These are phyloP conservation scores for Nakaseomyces nivariensis DNA, from an alignment of 1,139 yeast genomes.

Conservation along the genomic window DNA sequence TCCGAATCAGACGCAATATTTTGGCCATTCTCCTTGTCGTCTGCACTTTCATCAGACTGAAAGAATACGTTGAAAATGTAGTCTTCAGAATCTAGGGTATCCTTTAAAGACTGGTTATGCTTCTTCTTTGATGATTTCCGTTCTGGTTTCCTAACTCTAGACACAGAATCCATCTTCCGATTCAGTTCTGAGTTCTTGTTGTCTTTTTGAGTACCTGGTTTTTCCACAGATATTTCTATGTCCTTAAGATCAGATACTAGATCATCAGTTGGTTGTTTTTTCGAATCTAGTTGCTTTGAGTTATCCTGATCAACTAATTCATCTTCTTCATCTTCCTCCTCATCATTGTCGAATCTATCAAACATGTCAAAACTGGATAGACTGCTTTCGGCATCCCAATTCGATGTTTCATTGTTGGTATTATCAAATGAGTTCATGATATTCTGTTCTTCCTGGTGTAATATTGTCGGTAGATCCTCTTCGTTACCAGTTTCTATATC, in stretches of 20 bases:
- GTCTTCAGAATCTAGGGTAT: slow-evolving; percentile 20
- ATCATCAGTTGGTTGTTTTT: slow-evolving; percentile 11
- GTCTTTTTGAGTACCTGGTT: slow-evolving; percentile 30
- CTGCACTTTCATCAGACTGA: slow-evolving; percentile 26
- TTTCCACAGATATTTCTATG: slow-evolving; percentile 10
- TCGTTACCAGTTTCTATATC: slow-evolving; percentile 35
- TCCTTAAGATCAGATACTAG: slow-evolving; percentile 20
- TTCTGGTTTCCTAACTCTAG: slow-evolving; percentile 20
- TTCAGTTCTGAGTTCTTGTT: slow-evolving; percentile 24
- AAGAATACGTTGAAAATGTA: slow-evolving; percentile 28
- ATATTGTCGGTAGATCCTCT: slow-evolving; percentile 43
- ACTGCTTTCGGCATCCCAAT: slow-evolving; percentile 6
- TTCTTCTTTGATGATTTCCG: not conserved
- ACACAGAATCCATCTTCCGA: slow-evolving; percentile 15
- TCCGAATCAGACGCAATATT: not conserved
- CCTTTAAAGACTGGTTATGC: slow-evolving; percentile 20
- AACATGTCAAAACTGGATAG: slow-evolving; percentile 5
- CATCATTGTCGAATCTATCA: slow-evolving; percentile 16
- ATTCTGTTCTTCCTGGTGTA: slow-evolving; percentile 40
- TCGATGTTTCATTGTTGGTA: slow-evolving; percentile 2
- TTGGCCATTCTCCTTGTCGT: slow-evolving; percentile 15
- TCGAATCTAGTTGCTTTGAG: not conserved
- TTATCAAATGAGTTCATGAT: slow-evolving; percentile 31
- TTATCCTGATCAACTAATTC: slow-evolving; percentile 11
- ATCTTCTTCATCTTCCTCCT: slow-evolving; percentile 29